Evolutionary conservation across 179 eudicot species (phyloP), one percentile per base, ranked within the genome.

Genomic region (Spinacia oleracea): DNA sequence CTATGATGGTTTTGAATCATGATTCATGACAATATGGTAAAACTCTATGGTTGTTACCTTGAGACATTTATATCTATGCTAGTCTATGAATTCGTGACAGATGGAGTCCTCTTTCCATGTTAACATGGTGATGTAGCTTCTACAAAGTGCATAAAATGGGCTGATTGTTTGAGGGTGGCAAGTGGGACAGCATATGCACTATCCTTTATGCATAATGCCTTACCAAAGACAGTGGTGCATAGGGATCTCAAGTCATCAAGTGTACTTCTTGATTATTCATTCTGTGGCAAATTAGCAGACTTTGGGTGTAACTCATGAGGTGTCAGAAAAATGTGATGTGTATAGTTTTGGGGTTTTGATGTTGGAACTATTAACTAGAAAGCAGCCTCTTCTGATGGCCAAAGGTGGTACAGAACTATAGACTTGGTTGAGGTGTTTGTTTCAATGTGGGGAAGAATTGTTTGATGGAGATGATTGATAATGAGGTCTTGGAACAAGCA

Each of bases 301-400:
- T 77, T 81, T 71, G 77, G 73, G 6, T 38, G 51, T n/a, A n/a
- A n/a, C n/a, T n/a, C n/a, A n/a, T n/a, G n/a, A n/a, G 65, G 78
- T 81, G 40, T 66, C 81, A 31, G 81, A 73, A 23, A 81, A 81
- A 38, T 81, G 81, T 46, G 81, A 73, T 81, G 77, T 77, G 34
- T 81, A 81, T n/a, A 81, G 83, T 56, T 81, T 77, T 12, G 80
- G 80, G 18, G 77, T 81, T 70, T 10, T 81, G 38, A 11, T 76
- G 80, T 40, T 81, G 76, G 83, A 80, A 64, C 50, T 76, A 23
- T 56, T 77, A 18, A 81, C 77, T 6, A 43, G 73, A 31, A 64
- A 10, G n/a, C 73, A 77, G 7, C 83, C 80, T 0, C 6, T 21
- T 51, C 12, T 31, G 21, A 73, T 66, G 78, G 77, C 77, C 31